A percentile compares a stretch with the other conserved stretches of the same genome.
These are phyloP conservation scores for Leucogyrophana mollusca DNA, from an alignment of 768 basidiomycete species.

Conservation along the genomic window DNA sequence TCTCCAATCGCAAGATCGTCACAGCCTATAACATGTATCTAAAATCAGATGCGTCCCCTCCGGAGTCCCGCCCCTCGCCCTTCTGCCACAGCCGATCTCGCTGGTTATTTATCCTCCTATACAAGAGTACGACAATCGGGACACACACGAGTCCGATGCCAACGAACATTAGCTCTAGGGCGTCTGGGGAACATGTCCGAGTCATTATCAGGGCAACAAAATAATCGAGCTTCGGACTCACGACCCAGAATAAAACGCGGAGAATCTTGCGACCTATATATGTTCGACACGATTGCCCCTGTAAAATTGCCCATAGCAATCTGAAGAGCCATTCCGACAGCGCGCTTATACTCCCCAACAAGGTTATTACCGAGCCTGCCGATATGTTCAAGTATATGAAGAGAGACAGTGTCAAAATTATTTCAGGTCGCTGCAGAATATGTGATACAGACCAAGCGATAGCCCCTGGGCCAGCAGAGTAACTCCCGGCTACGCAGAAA, in stretches of 20 bases:
- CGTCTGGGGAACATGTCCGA: constrained; percentile 48
- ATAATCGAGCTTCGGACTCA: constrained; percentile 37
- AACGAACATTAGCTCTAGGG: constrained; percentile 64
- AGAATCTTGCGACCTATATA: constrained; percentile 56
- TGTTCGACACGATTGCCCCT: constrained; percentile 62
- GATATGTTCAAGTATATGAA: neutral
- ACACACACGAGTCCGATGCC: constrained; percentile 58
- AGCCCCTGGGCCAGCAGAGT: constrained; percentile 56
- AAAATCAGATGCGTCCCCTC: no score
- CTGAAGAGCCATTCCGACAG: constrained; percentile 6
- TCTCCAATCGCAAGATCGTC: no score
- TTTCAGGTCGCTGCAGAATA: neutral
- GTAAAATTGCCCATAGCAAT: constrained; percentile 53
- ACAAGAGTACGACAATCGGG: constrained; percentile 46
- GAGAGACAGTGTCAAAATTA: neutral
- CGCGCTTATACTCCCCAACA: constrained; percentile 6
- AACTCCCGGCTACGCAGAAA: constrained; percentile 57
- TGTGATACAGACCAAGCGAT: constrained; percentile 49
- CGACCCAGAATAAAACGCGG: constrained; percentile 65
- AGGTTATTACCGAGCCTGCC: constrained; percentile 15
- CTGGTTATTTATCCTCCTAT: constrained; percentile 53
- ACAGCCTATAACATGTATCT: no score
- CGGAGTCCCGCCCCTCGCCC: no score
- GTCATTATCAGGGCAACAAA: no score
- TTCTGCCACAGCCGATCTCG: no score